Base-by-base conservation (phyloP, 345 rosid genomes). In the Citropsis articulata region DNA sequence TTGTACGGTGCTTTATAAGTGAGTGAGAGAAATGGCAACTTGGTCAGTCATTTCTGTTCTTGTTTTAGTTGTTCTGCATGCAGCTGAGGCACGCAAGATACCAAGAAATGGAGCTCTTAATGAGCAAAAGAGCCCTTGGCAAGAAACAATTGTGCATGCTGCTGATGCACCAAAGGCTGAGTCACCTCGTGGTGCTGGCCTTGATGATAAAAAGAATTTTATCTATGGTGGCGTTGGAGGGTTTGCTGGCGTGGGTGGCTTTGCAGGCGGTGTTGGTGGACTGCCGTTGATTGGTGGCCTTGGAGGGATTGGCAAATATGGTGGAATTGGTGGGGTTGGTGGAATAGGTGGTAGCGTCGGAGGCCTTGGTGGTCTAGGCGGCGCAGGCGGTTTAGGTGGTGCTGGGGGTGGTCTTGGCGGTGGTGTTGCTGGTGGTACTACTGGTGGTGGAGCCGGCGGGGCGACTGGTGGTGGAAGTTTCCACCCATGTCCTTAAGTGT, bases 171-270 rank as follows among this genome's bases (percentile, higher is more conserved):
- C 84, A 56, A 27, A 64, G 65, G 88, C 88, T 21, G 89, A 77
- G 64, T 76, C 89, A 36, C 86, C 90, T 1, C 66, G 50, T 21
- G 80, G 80, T 12, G 40, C 76, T 18, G 88, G 85, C 21, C 38
- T 92, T 27, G 80, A 67, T n/a, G 98, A 90, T 73, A 78, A 89
- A 69, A 93, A 93, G 81, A 88, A 87, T 55, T 83, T 90, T 59
- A 68, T 90, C 33, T 87, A 75, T 13, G 91, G 93, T 5, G 96
- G 96, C 18, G 83, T 91, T 21, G 96, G 98, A 7, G 98, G 93
- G 3, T 91, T 86, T 69, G 91, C 89, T 0, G 97, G 98, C 24
- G 77, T 89, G 67, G 96, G 98, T 19, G 98, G 96, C 4, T 85
- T 78, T 27, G 89, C 87, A 2, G 97, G 95, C 4, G 78, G 87